Conservation (phyloP, 169 alveolate species). For the Eimeria falciformis region DNA sequence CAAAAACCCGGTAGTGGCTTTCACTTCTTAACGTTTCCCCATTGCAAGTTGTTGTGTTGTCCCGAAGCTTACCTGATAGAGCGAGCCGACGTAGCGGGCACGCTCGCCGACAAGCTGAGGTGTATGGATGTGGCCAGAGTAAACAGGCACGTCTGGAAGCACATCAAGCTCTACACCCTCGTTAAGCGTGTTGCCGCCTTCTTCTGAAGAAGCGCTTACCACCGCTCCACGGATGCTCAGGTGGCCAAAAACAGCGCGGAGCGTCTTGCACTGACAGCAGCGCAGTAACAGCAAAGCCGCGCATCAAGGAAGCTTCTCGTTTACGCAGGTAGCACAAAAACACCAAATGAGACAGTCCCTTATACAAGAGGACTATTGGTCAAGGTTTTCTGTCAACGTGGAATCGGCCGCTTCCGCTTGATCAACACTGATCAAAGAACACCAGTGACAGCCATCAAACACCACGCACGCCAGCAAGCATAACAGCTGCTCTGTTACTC, state of each 20-base stretch:
- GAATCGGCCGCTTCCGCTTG: too few species aligned
- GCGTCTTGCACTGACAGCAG: constrained; percentile 64
- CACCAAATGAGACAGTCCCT: too few species aligned
- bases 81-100: constrained; percentile 68
- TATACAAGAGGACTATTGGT: too few species aligned
- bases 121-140: constrained; percentile 68
- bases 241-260: constrained; percentile 72
- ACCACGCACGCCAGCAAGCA: too few species aligned
- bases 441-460: too few species aligned
- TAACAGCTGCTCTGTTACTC: too few species aligned
- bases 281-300: background rate
- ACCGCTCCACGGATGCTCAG: constrained; percentile 60
- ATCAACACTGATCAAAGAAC: too few species aligned
- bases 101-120: constrained; percentile 68
- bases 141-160: constrained; percentile 60
- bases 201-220: constrained; percentile 9
- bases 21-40: background rate
- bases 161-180: constrained; percentile 49
- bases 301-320: too few species aligned
- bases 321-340: too few species aligned
- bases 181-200: background rate
- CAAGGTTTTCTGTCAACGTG: too few species aligned
- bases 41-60: background rate
- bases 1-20: background rate
- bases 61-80: constrained; percentile 39